phyloP scores from a whole-genome alignment of 1,284 basidiomycete genomes.

The Termitomyces sp. region DNA sequence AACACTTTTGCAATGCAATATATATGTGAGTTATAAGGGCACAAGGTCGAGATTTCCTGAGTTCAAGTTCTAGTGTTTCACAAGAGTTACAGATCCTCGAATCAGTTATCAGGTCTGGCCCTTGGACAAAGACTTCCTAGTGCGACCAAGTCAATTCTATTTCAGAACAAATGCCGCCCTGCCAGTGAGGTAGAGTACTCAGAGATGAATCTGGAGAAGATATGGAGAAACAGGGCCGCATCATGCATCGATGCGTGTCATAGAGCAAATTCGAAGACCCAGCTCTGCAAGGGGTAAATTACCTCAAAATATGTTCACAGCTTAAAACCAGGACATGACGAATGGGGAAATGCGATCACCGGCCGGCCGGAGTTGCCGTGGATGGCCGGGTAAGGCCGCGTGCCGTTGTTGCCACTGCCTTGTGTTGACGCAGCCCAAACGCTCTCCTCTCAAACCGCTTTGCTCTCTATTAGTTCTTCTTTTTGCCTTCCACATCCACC shows the following conservation, averaged over 20 bases:
- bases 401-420: conserved; percentile 26
- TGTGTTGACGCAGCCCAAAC: conserved; percentile 34
- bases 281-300: not conserved
- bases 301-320: too few relatives aligned
- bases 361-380: conserved; percentile 17
- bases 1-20: too few relatives aligned
- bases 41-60: not conserved
- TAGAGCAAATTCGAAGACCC: not conserved
- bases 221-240: not conserved
- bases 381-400: conserved; percentile 19
- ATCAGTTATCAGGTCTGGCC: not conserved
- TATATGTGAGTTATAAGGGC: too few relatives aligned
- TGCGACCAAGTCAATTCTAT: not conserved
- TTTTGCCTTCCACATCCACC: conserved; percentile 15
- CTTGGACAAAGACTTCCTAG: not conserved
- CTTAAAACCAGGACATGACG: too few relatives aligned
- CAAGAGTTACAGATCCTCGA: not conserved
- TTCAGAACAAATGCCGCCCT: not conserved
- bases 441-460: conserved; percentile 23
- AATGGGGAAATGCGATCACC: conserved; percentile 5
- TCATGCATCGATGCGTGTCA: not conserved
- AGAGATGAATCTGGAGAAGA: not conserved
- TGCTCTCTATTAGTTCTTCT: conserved; percentile 17
- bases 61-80: not conserved
- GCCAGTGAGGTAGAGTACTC: not conserved